Evolutionary conservation across 768 basidiomycete genomes (phyloP).

Genomic region (Russula emetica): DNA sequence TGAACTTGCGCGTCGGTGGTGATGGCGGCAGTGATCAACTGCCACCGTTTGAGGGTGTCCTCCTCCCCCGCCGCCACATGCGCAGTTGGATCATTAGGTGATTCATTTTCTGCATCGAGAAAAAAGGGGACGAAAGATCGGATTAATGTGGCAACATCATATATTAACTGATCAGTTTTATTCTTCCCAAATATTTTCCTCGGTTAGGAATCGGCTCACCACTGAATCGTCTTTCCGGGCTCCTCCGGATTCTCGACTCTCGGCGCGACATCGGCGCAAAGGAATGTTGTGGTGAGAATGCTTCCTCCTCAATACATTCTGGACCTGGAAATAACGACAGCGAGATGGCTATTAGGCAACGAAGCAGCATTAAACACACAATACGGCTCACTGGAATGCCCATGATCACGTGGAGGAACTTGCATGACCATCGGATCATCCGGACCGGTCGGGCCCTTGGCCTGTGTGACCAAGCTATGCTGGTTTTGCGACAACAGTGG

Average conservation of each 20-base stretch:
- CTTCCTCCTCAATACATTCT: not conserved
- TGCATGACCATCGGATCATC: constrained; percentile 3
- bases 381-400: not conserved
- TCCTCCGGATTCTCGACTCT: not conserved
- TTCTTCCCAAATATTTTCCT: not conserved
- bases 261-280: not conserved
- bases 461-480: no score
- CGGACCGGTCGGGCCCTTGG: constrained; percentile 1
- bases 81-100: not conserved
- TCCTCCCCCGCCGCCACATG: not conserved
- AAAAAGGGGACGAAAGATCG: not conserved
- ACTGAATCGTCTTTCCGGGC: not conserved
- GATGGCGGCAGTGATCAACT: not conserved
- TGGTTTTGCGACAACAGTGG: not conserved
- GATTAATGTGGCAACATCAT: not conserved
- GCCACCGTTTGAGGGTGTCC: not conserved
- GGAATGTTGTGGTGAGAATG: not conserved
- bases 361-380: not conserved
- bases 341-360: not conserved
- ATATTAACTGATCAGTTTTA: not conserved
- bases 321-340: not conserved
- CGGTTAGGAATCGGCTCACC: constrained; percentile 5
- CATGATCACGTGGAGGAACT: not conserved
- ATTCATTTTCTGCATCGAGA: not conserved
- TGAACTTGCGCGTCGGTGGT: not conserved